These are phyloP conservation scores for Lasiosphaeria ovina DNA, from an alignment of 495 filamentous ascomycete species.

Conservation along the genomic window DNA sequence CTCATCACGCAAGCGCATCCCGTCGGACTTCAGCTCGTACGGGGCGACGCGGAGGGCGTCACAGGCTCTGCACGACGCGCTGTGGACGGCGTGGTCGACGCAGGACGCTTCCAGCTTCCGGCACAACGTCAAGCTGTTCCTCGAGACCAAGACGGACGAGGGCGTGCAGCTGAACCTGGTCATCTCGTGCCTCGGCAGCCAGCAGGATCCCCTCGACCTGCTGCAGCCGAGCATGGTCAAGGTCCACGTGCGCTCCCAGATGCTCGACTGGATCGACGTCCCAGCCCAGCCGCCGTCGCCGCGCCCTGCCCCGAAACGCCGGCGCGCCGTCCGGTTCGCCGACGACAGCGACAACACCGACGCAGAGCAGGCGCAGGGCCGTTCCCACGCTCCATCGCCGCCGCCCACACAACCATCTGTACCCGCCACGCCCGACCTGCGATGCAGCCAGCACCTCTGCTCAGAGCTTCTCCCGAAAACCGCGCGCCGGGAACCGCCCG, in stretches of 20 bases:
- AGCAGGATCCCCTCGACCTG: not conserved
- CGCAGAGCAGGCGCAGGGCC: not conserved
- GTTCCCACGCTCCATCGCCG: not conserved
- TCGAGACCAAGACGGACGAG: slow-evolving; percentile 10
- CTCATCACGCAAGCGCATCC: not conserved
- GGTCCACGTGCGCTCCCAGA: slow-evolving; percentile 10
- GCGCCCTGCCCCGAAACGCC: not conserved
- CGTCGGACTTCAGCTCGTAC: slow-evolving; percentile 7
- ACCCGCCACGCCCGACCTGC: slow-evolving; percentile 1
- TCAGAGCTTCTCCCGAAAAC: not conserved
- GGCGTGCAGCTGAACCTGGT: slow-evolving; percentile 12
- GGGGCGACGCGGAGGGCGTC: slow-evolving; percentile 8
- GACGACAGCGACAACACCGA: not conserved
- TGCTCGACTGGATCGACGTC: slow-evolving; percentile 5
- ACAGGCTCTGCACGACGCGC: slow-evolving; percentile 15
- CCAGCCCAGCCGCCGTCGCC: not conserved
- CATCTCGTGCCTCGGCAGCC: slow-evolving; percentile 9
- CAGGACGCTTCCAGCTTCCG: slow-evolving; percentile 3
- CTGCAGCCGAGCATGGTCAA: slow-evolving; percentile 6
- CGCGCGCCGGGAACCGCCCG: not conserved
- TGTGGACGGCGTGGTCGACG: slow-evolving; percentile 10
- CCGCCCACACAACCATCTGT: not conserved
- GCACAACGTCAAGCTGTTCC: slow-evolving; percentile 13
- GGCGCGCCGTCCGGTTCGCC: slow-evolving; percentile 5
- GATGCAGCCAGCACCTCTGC: slow-evolving; percentile 13